phyloP scores from a whole-genome alignment of 768 basidiomycete species.

The Epithele typhae region DNA sequence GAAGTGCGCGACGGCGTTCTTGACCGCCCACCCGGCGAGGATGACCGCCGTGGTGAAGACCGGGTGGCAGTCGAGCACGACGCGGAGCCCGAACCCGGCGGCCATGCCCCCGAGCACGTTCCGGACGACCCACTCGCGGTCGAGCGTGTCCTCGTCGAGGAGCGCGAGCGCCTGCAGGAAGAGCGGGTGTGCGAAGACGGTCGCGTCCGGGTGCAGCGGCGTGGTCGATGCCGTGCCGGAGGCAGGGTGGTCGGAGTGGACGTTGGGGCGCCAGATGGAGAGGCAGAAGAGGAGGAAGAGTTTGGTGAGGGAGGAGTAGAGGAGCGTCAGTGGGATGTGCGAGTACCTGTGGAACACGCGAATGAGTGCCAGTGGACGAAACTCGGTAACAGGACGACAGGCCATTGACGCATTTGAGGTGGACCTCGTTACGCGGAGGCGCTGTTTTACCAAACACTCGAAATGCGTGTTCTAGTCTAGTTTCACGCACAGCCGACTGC shows the following conservation, averaged over 20 bases:
- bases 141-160: constrained; percentile 69
- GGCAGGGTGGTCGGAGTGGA: constrained; percentile 11
- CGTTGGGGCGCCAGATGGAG: constrained; percentile 67
- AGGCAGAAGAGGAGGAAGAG: constrained; percentile 79
- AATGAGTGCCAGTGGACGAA: neutral
- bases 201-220: constrained; percentile 21
- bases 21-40: constrained; percentile 65
- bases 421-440: too few species aligned
- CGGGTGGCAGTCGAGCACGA: constrained; percentile 75
- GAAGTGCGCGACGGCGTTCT: constrained; percentile 58
- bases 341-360: constrained; percentile 64
- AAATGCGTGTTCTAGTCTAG: too few species aligned
- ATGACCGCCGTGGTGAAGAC: constrained; percentile 73
- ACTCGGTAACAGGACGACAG: too few species aligned
- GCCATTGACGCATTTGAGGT: too few species aligned
- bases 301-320: constrained; percentile 83
- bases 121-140: constrained; percentile 80
- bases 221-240: neutral
- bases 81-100: constrained; percentile 80
- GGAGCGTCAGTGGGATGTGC: constrained; percentile 69
- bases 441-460: too few species aligned
- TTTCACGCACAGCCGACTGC: too few species aligned
- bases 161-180: constrained; percentile 43
- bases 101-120: constrained; percentile 85
- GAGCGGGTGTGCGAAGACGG: constrained; percentile 30